These are phyloP conservation scores for Flueggea neowawraea DNA, from an alignment of 441 rosid species.

Conservation along the genomic window DNA sequence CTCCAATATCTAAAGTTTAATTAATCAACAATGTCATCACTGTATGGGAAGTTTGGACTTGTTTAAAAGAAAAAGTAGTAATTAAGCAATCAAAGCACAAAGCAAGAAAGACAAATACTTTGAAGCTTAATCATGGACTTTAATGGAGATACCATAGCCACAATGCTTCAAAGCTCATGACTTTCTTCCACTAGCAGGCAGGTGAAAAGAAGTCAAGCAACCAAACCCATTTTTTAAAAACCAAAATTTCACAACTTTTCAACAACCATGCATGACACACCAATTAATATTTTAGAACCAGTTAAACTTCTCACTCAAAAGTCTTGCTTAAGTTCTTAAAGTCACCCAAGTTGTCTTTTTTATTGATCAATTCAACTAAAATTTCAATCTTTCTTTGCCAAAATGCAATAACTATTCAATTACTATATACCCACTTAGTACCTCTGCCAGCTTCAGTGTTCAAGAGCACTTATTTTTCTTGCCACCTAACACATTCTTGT, in stretches of 20 bases:
- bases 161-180: conserved; percentile 3
- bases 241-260: not conserved
- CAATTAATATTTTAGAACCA: too few species aligned
- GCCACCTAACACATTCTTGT: conserved; percentile 22
- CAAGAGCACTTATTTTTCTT: not conserved
- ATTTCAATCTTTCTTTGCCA: too few species aligned
- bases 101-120: not conserved
- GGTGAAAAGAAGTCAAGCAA: conserved; percentile 2
- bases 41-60: too few species aligned
- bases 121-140: conserved; percentile 6
- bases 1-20: too few species aligned
- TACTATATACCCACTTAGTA: too few species aligned
- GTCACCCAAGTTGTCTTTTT: too few species aligned
- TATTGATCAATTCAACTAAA: too few species aligned
- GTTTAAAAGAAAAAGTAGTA: not conserved
- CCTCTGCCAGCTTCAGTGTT: too few species aligned
- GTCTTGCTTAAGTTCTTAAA: too few species aligned
- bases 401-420: too few species aligned
- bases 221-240: not conserved
- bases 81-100: not conserved
- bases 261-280: not conserved
- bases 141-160: conserved; percentile 4
- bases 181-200: not conserved
- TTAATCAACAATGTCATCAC: too few species aligned
- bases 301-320: too few species aligned